Conservation (phyloP, 306 rosid genomes). For the Canavalia gladiata region DNA sequence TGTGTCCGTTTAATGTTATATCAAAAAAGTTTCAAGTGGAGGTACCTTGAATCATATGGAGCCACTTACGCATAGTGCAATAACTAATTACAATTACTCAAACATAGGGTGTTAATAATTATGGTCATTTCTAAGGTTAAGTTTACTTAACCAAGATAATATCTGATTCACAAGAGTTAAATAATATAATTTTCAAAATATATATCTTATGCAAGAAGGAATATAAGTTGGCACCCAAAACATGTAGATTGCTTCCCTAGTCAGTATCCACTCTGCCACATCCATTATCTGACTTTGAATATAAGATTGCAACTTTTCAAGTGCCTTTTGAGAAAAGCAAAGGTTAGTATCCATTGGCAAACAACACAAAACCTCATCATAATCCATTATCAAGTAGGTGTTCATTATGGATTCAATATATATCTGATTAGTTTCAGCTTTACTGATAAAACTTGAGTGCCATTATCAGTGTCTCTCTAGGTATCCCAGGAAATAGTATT, state of each 20-base stretch:
- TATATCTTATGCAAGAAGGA: conserved; percentile 52
- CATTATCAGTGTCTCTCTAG: conserved; percentile 2
- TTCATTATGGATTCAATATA: conserved; percentile 38
- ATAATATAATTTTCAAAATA: neutral
- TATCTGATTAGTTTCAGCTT: conserved; percentile 34
- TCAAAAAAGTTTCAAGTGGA: neutral
- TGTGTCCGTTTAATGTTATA: neutral
- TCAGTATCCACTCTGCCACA: conserved; percentile 26
- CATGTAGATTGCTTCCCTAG: conserved; percentile 37
- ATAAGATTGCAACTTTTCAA: conserved; percentile 48
- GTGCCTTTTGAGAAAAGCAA: conserved; percentile 47
- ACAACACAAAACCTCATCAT: conserved; percentile 42
- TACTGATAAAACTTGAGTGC: conserved; percentile 24
- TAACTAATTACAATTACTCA: neutral
- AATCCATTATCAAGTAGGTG: conserved; percentile 28
- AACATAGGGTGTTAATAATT: neutral
- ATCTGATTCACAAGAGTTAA: conserved; percentile 3
- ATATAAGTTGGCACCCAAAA: conserved; percentile 26
- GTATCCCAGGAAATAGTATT: conserved; percentile 1
- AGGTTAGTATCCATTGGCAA: neutral
- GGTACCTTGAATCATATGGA: neutral
- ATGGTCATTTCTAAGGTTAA: conserved; percentile 13
- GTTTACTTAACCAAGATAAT: neutral
- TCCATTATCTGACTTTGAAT: conserved; percentile 46
- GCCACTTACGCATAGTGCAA: too few species aligned